These are phyloP conservation scores for Suhomyces terraborum DNA, from an alignment of 1,139 yeast species.

Conservation along the genomic window DNA sequence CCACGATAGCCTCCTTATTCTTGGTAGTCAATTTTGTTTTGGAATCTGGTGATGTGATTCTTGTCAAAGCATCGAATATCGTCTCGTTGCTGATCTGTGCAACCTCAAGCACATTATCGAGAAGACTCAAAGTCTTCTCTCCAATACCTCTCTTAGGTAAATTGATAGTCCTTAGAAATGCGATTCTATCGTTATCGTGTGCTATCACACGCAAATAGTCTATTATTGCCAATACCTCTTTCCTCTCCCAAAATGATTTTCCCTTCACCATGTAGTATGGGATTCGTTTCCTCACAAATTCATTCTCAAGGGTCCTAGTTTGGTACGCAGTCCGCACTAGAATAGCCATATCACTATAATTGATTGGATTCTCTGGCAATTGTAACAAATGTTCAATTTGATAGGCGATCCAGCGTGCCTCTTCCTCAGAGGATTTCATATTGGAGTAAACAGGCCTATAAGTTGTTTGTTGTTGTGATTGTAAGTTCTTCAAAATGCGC, in stretches of 20 bases:
- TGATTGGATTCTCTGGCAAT: constrained; percentile 39
- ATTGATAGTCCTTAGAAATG: constrained; percentile 58
- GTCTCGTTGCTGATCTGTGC: constrained; percentile 7
- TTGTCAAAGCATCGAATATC: constrained; percentile 4
- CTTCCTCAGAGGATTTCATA: constrained; percentile 45
- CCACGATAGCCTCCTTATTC: constrained; percentile 20
- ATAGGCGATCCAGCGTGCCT: constrained; percentile 58
- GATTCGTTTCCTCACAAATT: constrained; percentile 52
- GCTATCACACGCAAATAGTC: constrained; percentile 65
- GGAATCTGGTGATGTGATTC: not conserved
- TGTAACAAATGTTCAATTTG: constrained; percentile 52
- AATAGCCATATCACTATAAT: constrained; percentile 65
- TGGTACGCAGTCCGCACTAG: constrained; percentile 65
- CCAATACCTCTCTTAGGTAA: constrained; percentile 78
- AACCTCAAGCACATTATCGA: constrained; percentile 27
- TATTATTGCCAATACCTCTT: constrained; percentile 63
- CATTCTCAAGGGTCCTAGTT: constrained; percentile 62
- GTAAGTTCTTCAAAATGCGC: constrained; percentile 46
- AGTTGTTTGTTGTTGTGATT: constrained; percentile 44
- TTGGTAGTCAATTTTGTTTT: constrained; percentile 18
- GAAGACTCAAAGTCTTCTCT: constrained; percentile 46
- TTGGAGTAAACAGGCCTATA: constrained; percentile 52
- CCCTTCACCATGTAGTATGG: constrained; percentile 75
- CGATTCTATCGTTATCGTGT: constrained; percentile 58
- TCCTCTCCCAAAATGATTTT: constrained; percentile 75